Evolutionary conservation across 2,329 filamentous ascomycete genomes (phyloP).

Genomic region (Trichophyton simii): DNA sequence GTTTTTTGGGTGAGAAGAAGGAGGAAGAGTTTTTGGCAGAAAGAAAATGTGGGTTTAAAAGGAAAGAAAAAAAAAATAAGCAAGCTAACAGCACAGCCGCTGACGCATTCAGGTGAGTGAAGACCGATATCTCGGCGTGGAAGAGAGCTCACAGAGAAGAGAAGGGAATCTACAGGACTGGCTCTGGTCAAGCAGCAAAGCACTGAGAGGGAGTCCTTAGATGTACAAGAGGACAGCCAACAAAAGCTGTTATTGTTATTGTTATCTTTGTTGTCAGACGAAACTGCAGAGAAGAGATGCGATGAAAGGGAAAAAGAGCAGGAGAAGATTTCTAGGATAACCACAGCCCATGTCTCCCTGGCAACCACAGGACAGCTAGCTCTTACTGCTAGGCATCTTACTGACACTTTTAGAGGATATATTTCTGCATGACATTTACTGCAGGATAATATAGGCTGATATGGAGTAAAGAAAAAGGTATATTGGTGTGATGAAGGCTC

Average conservation of each 20-base stretch:
- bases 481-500: background rate
- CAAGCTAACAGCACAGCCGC: background rate
- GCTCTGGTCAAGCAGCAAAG: background rate
- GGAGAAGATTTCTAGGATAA: background rate
- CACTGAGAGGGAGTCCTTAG: background rate
- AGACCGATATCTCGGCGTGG: background rate
- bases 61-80: background rate
- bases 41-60: background rate
- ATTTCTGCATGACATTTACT: background rate
- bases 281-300: background rate
- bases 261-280: background rate
- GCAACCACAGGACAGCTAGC: background rate
- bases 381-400: background rate
- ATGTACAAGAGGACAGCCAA: background rate
- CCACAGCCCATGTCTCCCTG: background rate
- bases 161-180: background rate
- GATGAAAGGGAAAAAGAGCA: background rate
- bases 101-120: background rate
- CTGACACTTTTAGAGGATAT: background rate
- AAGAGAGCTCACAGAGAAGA: background rate
- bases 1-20: background rate
- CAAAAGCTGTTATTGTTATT: background rate
- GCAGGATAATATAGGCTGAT: background rate
- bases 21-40: background rate
- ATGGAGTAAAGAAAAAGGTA: background rate